Percentiles rank a stretch among this genome's conserved stretches.
Evolutionary conservation across 305 asterid species (phyloP).

Genomic region (Ruellia speciosa): DNA sequence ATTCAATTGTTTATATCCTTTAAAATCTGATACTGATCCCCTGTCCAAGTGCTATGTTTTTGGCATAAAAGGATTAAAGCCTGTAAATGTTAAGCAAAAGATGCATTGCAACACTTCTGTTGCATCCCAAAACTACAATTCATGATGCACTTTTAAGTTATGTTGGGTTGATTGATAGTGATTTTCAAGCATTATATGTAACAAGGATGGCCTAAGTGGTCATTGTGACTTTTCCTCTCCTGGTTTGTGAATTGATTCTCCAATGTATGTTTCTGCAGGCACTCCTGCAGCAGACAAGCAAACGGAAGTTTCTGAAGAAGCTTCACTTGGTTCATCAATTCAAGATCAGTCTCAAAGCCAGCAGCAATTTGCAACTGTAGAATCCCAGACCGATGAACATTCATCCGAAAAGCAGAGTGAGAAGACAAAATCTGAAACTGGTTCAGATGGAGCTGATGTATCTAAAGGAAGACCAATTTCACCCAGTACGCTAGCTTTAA

Average conservation of each 20-base stretch:
- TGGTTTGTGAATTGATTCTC: not conserved
- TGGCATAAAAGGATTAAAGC: too few species aligned
- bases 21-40: too few species aligned
- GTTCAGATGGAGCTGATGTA: conserved; percentile 54
- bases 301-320: conserved; percentile 40
- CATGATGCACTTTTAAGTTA: not conserved
- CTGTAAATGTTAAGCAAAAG: too few species aligned
- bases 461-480: conserved; percentile 79
- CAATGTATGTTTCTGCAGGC: conserved; percentile 10
- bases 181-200: not conserved
- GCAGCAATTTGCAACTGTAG: conserved; percentile 33
- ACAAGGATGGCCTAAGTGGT: not conserved
- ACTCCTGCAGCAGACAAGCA: conserved; percentile 38
- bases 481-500: conserved; percentile 88
- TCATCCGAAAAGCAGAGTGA: conserved; percentile 35
- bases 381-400: conserved; percentile 28
- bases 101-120: not conserved
- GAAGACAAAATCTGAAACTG: conserved; percentile 38
- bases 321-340: conserved; percentile 36
- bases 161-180: not conserved
- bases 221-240: not conserved
- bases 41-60: too few species aligned
- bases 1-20: too few species aligned
- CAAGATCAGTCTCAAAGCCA: conserved; percentile 40
- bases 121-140: too few species aligned